Conservation (phyloP, 441 rosid species). For the Mallotus japonicus region DNA sequence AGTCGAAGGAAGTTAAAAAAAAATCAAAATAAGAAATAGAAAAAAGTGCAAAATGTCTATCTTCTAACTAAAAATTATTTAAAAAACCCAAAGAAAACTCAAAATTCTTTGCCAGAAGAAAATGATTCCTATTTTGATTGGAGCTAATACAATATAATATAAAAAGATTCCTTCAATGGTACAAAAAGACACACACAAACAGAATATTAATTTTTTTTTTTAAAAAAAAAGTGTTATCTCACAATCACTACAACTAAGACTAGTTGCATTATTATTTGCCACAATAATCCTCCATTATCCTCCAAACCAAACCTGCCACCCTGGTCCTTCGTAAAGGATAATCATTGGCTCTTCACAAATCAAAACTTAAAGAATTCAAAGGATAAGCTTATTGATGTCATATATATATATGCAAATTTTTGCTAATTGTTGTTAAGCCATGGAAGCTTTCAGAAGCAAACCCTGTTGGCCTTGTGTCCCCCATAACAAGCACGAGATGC, state of each 20-base stretch:
- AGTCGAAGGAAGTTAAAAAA: too few species aligned
- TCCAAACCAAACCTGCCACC: constrained; percentile 1
- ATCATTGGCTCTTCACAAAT: constrained; percentile 17
- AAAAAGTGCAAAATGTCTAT: too few species aligned
- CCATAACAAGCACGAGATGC: background rate
- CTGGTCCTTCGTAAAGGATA: background rate
- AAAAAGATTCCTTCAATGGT: background rate
- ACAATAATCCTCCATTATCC: constrained; percentile 8
- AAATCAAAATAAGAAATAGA: too few species aligned
- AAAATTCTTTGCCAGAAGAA: background rate
- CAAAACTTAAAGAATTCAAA: background rate
- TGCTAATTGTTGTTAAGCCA: background rate
- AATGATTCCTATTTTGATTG: background rate
- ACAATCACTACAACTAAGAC: background rate
- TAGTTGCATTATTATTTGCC: constrained; percentile 3
- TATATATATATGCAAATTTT: background rate
- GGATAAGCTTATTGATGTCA: background rate
- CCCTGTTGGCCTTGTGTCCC: background rate
- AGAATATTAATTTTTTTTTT: background rate
- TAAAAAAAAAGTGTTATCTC: background rate
- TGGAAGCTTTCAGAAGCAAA: background rate
- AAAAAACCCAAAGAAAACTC: background rate
- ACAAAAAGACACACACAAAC: constrained; percentile 1
- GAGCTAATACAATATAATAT: too few species aligned
- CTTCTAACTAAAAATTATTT: too few species aligned